Base-by-base conservation (phyloP, 257 asterid genomes). In the Solanum pinnatisectum region DNA sequence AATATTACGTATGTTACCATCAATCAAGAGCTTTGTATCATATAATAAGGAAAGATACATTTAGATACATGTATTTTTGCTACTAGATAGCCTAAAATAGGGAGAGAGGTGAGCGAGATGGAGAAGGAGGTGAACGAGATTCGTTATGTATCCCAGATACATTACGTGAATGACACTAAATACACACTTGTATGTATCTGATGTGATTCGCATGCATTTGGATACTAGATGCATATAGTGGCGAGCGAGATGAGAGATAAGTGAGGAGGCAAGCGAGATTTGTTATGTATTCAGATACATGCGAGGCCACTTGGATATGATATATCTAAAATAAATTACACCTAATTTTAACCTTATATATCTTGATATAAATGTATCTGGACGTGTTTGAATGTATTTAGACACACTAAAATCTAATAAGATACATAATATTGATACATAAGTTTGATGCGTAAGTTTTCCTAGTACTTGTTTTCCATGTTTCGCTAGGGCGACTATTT, bases 11-110 rank as follows among this genome's bases (percentile, higher is more conserved):
- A 56, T 18, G 0, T 7, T 18, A 7, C 10, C 2, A 56, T 0
- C 0, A 56, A 56, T 52, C 0, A 56, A 56, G 65, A 0, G 1
- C 0, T 56, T 18, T 0, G 0, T 56, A 56, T 0, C n/a, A 52
- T 52, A 18, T 16, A 18, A 0, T 18, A 0, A 18, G n/a, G 0
- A 0, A 18, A 52, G 0, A 18, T 52, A 52, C 0, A 18, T 0
- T 52, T 52, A 18, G 4, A 56, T 56, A 1, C 0, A 2, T 18
- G 10, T 56, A 56, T 18, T 56, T 56, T 56, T 56, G n/a, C 65
- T 56, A 56, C 1, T 0, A 0, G 4, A 56, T 56, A 52, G 0
- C 0, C n/a, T 6, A 52, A 6, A 52, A 18, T 18, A 56, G n/a
- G n/a, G 4, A 56, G n/a, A 56, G 0, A 18, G 11, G 4, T 0